Conservation (phyloP, 2,329 filamentous ascomycete species). For the Penicillium griseofulvum region DNA sequence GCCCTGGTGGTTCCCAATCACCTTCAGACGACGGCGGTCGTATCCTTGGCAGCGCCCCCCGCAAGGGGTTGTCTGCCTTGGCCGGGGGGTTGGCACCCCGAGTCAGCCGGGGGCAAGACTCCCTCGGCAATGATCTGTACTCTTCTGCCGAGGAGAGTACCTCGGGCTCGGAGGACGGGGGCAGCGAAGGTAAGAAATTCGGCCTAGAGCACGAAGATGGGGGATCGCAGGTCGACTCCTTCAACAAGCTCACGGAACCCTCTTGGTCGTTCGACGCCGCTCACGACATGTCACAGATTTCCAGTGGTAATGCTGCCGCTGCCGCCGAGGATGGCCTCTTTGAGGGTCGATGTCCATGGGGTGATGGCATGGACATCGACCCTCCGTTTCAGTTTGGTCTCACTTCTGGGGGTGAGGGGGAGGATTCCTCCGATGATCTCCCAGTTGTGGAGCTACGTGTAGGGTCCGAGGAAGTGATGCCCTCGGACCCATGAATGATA, state of each 20-base stretch:
- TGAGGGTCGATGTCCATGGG: slow-evolving; percentile 31
- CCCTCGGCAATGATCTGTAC: slow-evolving; percentile 33
- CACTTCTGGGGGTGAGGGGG: slow-evolving; percentile 30
- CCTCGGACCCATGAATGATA: slow-evolving; percentile 18
- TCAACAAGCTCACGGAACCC: slow-evolving; percentile 27
- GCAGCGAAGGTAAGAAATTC: slow-evolving; percentile 34
- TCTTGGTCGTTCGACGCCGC: slow-evolving; percentile 41
- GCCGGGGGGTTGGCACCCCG: slow-evolving; percentile 72
- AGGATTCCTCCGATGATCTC: slow-evolving; percentile 38
- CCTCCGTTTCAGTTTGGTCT: slow-evolving; percentile 17
- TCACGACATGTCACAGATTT: slow-evolving; percentile 32
- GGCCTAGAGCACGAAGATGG: slow-evolving; percentile 27
- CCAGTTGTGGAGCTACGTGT: slow-evolving; percentile 44
- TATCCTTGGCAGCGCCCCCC: slow-evolving; percentile 85
- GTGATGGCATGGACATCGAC: slow-evolving; percentile 32
- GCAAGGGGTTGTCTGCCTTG: slow-evolving; percentile 84
- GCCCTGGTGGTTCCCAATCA: slow-evolving; percentile 33
- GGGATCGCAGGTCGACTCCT: slow-evolving; percentile 20
- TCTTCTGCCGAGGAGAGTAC: slow-evolving; percentile 24
- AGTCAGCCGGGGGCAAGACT: slow-evolving; percentile 50
- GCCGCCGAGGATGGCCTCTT: slow-evolving; percentile 32
- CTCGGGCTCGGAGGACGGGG: slow-evolving; percentile 11
- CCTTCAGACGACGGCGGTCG: slow-evolving; percentile 77
- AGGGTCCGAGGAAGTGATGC: slow-evolving; percentile 33
- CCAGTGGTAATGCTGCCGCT: slow-evolving; percentile 24